phyloP scores from a whole-genome alignment of 176 grass and related monocot genomes.

The Tillandsia fasciculata region DNA sequence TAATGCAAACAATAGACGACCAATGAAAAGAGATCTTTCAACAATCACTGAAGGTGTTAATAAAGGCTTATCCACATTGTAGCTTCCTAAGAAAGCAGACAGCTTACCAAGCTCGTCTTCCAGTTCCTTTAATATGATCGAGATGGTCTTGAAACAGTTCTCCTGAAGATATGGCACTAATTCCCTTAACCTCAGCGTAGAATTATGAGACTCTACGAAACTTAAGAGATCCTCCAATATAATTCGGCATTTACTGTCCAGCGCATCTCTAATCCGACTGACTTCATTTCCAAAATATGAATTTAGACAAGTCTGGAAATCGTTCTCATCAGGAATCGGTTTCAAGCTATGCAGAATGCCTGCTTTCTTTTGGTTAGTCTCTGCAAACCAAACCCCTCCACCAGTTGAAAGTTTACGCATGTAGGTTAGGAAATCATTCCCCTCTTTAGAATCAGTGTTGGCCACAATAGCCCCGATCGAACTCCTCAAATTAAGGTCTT shows the following conservation, averaged over 20 bases:
- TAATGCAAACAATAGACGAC: constrained; percentile 81
- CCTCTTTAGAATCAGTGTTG: constrained; percentile 33
- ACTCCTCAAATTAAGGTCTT: constrained; percentile 51
- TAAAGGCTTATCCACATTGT: constrained; percentile 27
- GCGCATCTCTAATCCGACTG: constrained; percentile 66
- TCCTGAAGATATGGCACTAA: constrained; percentile 87
- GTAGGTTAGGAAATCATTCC: constrained; percentile 46
- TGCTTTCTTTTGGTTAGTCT: constrained; percentile 74
- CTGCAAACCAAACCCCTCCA: constrained; percentile 80
- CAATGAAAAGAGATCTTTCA: constrained; percentile 83
- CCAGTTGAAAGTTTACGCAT: constrained; percentile 40
- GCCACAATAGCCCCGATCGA: constrained; percentile 46
- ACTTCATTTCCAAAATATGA: constrained; percentile 77
- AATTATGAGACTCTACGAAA: constrained; percentile 95
- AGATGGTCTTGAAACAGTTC: constrained; percentile 76
- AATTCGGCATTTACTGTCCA: constrained; percentile 81
- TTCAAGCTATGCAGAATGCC: constrained; percentile 76
- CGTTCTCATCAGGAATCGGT: constrained; percentile 78
- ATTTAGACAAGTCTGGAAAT: constrained; percentile 63
- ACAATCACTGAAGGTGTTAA: constrained; percentile 55
- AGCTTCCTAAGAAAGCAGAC: constrained; percentile 43
- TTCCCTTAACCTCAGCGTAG: constrained; percentile 62
- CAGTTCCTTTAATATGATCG: constrained; percentile 53
- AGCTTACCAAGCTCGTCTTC: constrained; percentile 61
- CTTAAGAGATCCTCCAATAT: constrained; percentile 87